phyloP scores from a whole-genome alignment of 352 stramenopile species.

The Phytophthora rubi region DNA sequence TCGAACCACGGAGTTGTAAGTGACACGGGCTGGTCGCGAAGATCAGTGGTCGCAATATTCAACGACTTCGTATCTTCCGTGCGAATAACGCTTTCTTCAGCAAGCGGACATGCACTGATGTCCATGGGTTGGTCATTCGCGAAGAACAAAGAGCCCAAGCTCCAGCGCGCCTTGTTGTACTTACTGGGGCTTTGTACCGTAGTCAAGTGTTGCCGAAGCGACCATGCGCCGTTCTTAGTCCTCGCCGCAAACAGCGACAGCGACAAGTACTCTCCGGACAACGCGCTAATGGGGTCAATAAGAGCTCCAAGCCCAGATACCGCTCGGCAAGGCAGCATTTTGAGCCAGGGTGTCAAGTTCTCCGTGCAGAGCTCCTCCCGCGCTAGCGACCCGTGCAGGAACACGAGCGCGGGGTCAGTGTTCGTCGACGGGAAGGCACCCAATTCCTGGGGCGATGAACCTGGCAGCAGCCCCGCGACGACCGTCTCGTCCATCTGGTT shows the following conservation, averaged over 20 bases:
- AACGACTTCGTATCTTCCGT: conserved; percentile 34
- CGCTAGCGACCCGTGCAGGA: conserved; percentile 71
- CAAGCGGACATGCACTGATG: conserved; percentile 50
- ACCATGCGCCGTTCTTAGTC: conserved; percentile 32
- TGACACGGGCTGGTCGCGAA: conserved; percentile 23
- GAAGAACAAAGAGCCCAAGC: conserved; percentile 58
- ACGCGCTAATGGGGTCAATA: conserved; percentile 73
- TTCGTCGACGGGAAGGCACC: conserved; percentile 19
- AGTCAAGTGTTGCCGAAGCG: conserved; percentile 65
- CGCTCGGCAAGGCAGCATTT: conserved; percentile 83
- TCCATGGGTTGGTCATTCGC: conserved; percentile 19
- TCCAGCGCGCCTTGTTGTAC: conserved; percentile 38
- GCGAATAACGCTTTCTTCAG: conserved; percentile 43
- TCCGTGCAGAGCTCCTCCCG: conserved; percentile 89
- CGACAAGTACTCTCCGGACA: conserved; percentile 78
- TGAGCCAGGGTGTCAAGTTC: conserved; percentile 90
- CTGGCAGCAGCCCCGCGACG: conserved; percentile 27
- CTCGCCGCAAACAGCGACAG: conserved; percentile 57
- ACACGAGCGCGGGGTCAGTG: conserved; percentile 23
- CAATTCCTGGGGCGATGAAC: conserved; percentile 14
- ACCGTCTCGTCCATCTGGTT: conserved; percentile 77
- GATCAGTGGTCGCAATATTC: conserved; percentile 22
- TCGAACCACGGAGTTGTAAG: conserved; percentile 29
- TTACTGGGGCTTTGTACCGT: conserved; percentile 49
- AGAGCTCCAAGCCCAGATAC: conserved; percentile 68